These are phyloP conservation scores for Umbelopsis sp. DNA, from an alignment of 192 early-diverging fungal species.

Conservation along the genomic window DNA sequence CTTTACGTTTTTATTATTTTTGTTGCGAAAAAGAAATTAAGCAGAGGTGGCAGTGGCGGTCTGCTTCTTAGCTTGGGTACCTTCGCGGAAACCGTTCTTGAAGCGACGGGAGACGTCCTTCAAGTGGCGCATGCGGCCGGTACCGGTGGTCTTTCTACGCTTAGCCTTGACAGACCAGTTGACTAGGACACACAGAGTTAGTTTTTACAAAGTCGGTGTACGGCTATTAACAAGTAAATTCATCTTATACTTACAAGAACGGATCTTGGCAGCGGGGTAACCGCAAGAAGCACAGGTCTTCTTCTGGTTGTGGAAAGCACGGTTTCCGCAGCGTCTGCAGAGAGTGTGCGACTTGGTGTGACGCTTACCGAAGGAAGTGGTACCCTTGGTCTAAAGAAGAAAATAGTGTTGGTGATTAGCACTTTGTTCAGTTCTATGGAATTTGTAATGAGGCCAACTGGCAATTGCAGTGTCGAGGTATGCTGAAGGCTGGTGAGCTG, in stretches of 20 bases:
- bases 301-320: slow-evolving; percentile 99
- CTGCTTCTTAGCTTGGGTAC: slow-evolving; percentile 47
- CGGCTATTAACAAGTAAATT: background rate
- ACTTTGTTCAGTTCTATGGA: background rate
- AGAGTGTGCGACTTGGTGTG: slow-evolving; percentile 99
- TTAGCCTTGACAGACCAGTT: slow-evolving; percentile 95
- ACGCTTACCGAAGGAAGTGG: slow-evolving; percentile 97
- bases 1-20: slow-evolving; percentile 15
- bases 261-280: slow-evolving; percentile 96
- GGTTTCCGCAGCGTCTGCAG: slow-evolving; percentile 94
- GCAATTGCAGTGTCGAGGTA: too few relatives aligned
- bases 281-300: slow-evolving; percentile 99
- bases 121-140: slow-evolving; percentile 95
- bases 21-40: slow-evolving; percentile 16
- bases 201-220: background rate
- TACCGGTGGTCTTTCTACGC: slow-evolving; percentile 98
- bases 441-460: background rate
- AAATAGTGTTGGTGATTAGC: background rate
- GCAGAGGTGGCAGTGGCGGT: slow-evolving; percentile 20
- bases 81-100: slow-evolving; percentile 98
- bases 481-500: too few relatives aligned
- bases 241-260: slow-evolving; percentile 67
- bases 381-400: slow-evolving; percentile 87
- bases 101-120: slow-evolving; percentile 87
- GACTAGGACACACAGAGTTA: slow-evolving; percentile 50